Evolutionary conservation across 75 land plant species (phyloP).

Genomic region (Picea glauca): DNA sequence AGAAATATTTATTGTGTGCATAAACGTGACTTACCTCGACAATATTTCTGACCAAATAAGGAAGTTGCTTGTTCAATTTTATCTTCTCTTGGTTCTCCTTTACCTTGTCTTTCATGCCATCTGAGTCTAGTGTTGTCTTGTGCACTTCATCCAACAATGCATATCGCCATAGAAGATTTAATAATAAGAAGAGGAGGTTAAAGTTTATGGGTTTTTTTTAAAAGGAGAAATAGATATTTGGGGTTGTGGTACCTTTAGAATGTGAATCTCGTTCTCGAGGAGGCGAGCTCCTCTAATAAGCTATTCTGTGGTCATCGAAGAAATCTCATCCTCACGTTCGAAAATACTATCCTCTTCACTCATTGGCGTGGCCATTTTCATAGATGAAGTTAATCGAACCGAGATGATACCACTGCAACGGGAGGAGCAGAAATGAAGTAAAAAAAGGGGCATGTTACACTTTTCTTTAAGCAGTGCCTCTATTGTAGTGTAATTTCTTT

Average conservation of each 20-base stretch:
- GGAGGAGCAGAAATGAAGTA: too few species aligned
- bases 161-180: not conserved
- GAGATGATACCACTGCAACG: too few species aligned
- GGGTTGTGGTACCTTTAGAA: slow-evolving; percentile 57
- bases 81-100: slow-evolving; percentile 99
- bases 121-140: slow-evolving; percentile 71
- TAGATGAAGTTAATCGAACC: not conserved
- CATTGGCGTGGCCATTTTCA: slow-evolving; percentile 27
- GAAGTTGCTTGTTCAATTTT: slow-evolving; percentile 95
- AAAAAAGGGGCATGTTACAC: too few species aligned
- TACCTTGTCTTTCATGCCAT: slow-evolving; percentile 80
- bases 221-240: not conserved
- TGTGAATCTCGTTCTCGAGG: slow-evolving; percentile 87
- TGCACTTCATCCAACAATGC: slow-evolving; percentile 74
- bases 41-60: slow-evolving; percentile 95
- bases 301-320: slow-evolving; percentile 84
- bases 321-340: slow-evolving; percentile 78
- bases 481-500: too few species aligned
- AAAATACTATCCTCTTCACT: slow-evolving; percentile 57
- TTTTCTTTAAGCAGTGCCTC: too few species aligned
- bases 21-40: slow-evolving; percentile 68
- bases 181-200: too few species aligned
- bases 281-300: slow-evolving; percentile 71
- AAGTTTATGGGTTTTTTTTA: not conserved
- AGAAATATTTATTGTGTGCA: not conserved